Conservation (phyloP, 805 yeast species). For the Torulaspora microellipsoides region DNA sequence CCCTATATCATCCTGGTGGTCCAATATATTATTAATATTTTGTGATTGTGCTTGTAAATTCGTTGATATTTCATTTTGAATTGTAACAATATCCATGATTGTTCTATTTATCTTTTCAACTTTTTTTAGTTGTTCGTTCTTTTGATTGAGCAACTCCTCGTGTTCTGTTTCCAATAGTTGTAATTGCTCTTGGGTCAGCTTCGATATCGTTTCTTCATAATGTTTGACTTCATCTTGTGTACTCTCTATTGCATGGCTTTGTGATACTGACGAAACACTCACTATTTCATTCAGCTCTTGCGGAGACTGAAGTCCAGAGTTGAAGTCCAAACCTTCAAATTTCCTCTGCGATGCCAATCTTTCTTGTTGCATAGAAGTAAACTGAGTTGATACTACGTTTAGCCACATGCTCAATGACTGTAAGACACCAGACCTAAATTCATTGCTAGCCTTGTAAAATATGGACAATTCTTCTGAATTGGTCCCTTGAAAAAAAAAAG, state of each 20-base stretch:
- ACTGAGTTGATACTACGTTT: slow-evolving; percentile 40
- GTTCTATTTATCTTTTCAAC: slow-evolving; percentile 58
- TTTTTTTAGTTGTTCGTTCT: slow-evolving; percentile 55
- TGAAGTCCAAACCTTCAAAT: slow-evolving; percentile 31
- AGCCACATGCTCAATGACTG: slow-evolving; percentile 45
- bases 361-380: slow-evolving; percentile 47
- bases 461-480: slow-evolving; percentile 36
- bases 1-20: slow-evolving; percentile 63
- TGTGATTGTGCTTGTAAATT: slow-evolving; percentile 72
- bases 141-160: slow-evolving; percentile 47
- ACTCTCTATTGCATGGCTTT: slow-evolving; percentile 21
- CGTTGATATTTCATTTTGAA: slow-evolving; percentile 69
- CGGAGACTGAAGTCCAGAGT: slow-evolving; percentile 11
- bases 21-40: slow-evolving; percentile 56
- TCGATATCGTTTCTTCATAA: slow-evolving; percentile 35
- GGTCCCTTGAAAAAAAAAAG: slow-evolving; percentile 29
- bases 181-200: slow-evolving; percentile 48
- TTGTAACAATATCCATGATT: slow-evolving; percentile 65
- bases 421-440: slow-evolving; percentile 47
- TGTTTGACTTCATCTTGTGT: slow-evolving; percentile 34
- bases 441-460: slow-evolving; percentile 37
- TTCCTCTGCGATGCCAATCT: slow-evolving; percentile 42
- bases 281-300: slow-evolving; percentile 28
- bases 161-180: slow-evolving; percentile 58
- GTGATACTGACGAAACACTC: slow-evolving; percentile 31